Conservation (phyloP, 768 basidiomycete species). For the Rhizopogon vesiculosus region DNA sequence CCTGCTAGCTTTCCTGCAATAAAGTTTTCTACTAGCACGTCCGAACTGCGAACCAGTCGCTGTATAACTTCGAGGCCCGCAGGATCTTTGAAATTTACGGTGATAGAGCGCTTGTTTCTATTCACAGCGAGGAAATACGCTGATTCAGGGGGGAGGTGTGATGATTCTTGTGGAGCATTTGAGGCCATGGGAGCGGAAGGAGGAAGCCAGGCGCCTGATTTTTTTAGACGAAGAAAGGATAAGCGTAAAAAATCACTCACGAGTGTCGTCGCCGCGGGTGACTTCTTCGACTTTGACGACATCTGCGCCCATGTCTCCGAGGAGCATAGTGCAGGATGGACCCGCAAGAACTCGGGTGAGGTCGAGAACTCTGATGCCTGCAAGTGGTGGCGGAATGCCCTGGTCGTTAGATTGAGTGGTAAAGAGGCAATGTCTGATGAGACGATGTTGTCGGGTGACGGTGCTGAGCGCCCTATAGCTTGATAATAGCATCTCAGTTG, state of each 20-base stretch:
- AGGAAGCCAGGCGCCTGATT: slow-evolving; percentile 59
- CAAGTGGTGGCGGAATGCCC: slow-evolving; percentile 75
- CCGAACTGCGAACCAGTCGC: slow-evolving; percentile 66
- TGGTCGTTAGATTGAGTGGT: not conserved
- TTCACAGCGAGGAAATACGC: slow-evolving; percentile 91
- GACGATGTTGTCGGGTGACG: not conserved
- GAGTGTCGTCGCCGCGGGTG: slow-evolving; percentile 83
- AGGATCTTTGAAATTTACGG: slow-evolving; percentile 79
- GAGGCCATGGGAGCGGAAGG: slow-evolving; percentile 50
- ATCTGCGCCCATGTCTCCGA: slow-evolving; percentile 91
- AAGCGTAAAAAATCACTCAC: slow-evolving; percentile 34
- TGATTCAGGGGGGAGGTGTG: slow-evolving; percentile 80
- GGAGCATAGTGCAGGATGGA: slow-evolving; percentile 86
- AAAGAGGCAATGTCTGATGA: not conserved
- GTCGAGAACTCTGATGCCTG: slow-evolving; percentile 81
- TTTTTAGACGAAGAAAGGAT: slow-evolving; percentile 9
- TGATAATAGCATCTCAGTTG: not conserved
- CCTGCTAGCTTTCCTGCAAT: slow-evolving; percentile 79
- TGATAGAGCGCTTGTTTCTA: slow-evolving; percentile 85
- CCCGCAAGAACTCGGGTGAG: slow-evolving; percentile 90
- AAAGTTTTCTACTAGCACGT: slow-evolving; percentile 90
- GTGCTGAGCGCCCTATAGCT: not conserved
- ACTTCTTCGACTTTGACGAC: slow-evolving; percentile 90
- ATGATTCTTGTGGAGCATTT: slow-evolving; percentile 45
- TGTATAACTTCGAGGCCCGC: slow-evolving; percentile 74